A percentile compares a stretch with the other conserved stretches of the same genome.
Evolutionary conservation across 2,329 filamentous ascomycete species (phyloP).

Genomic region (Aureobasidium zeae): DNA sequence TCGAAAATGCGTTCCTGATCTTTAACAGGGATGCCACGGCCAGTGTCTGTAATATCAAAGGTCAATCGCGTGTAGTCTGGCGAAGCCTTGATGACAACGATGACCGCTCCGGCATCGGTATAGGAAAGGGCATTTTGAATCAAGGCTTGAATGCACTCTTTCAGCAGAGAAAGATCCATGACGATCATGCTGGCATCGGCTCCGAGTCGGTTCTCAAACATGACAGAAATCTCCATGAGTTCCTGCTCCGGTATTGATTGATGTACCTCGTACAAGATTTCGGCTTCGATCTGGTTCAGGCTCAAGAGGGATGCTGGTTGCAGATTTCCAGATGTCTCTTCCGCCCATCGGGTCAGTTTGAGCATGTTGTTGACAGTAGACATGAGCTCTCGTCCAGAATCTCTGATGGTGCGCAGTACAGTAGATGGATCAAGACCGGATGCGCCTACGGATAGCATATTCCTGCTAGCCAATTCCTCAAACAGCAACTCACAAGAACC

Average conservation of each 20-base stretch:
- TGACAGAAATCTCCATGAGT: slow-evolving; percentile 24
- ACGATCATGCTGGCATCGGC: slow-evolving; percentile 26
- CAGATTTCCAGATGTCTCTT: slow-evolving; percentile 17
- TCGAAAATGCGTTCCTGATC: slow-evolving; percentile 36
- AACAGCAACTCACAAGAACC: slow-evolving; percentile 34
- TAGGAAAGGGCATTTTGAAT: slow-evolving; percentile 37
- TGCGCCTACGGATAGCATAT: slow-evolving; percentile 19
- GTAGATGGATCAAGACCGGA: slow-evolving; percentile 17
- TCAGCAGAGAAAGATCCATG: slow-evolving; percentile 33
- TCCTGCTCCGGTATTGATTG: slow-evolving; percentile 26
- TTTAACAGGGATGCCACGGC: slow-evolving; percentile 31
- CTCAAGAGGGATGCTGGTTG: slow-evolving; percentile 23
- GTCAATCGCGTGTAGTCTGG: slow-evolving; percentile 27
- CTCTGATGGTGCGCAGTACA: slow-evolving; percentile 31
- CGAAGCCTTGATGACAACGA: slow-evolving; percentile 27
- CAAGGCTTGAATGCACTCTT: slow-evolving; percentile 36
- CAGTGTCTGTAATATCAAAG: slow-evolving; percentile 38
- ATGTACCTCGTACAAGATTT: slow-evolving; percentile 26
- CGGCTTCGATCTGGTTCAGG: slow-evolving; percentile 27
- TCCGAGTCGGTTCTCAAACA: slow-evolving; percentile 28
- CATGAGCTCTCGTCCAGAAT: slow-evolving; percentile 36
- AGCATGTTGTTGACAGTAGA: slow-evolving; percentile 39
- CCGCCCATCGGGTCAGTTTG: slow-evolving; percentile 35
- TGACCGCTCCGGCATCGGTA: slow-evolving; percentile 31
- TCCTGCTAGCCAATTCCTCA: slow-evolving; percentile 32